Evolutionary conservation across 2,329 filamentous ascomycete genomes (phyloP).

Genomic region (Xylaria sp.): DNA sequence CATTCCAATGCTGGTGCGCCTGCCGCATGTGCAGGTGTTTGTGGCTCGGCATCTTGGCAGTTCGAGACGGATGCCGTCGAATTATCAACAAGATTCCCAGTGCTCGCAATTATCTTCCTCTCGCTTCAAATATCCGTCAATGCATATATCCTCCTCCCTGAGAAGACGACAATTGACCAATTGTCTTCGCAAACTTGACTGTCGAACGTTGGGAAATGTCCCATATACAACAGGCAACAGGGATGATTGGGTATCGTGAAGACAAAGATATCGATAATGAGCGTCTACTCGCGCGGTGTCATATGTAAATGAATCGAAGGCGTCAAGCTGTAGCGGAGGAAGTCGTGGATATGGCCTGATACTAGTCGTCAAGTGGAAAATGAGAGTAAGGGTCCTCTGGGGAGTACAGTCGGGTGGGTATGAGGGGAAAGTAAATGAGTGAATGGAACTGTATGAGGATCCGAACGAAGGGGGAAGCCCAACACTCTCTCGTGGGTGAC

Average conservation of each 20-base stretch:
- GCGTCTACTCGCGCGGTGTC: conserved; percentile 36
- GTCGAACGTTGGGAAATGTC: conserved; percentile 3
- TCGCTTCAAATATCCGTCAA: conserved; percentile 9
- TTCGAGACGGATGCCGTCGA: not conserved
- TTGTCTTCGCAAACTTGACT: conserved; percentile 1
- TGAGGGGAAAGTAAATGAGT: conserved; percentile 41
- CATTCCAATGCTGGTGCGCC: conserved; percentile 39
- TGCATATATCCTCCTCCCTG: conserved; percentile 12
- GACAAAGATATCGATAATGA: conserved; percentile 33
- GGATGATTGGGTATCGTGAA: conserved; percentile 14
- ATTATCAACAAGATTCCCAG: conserved; percentile 11
- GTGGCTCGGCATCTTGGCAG: conserved; percentile 36
- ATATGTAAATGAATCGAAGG: conserved; percentile 40
- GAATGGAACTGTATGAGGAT: conserved; percentile 41
- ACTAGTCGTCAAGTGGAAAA: conserved; percentile 33
- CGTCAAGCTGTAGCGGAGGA: conserved; percentile 33
- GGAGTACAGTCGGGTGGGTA: conserved; percentile 38
- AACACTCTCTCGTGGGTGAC: conserved; percentile 28
- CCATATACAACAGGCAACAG: not conserved
- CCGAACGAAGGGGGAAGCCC: conserved; percentile 31
- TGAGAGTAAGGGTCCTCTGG: conserved; percentile 40
- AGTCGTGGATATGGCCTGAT: conserved; percentile 15
- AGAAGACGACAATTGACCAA: conserved; percentile 12
- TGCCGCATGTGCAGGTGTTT: conserved; percentile 44
- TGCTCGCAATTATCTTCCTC: conserved; percentile 13